Conservation (phyloP, 2,329 filamentous ascomycete genomes). For the Eutypella sp. region DNA sequence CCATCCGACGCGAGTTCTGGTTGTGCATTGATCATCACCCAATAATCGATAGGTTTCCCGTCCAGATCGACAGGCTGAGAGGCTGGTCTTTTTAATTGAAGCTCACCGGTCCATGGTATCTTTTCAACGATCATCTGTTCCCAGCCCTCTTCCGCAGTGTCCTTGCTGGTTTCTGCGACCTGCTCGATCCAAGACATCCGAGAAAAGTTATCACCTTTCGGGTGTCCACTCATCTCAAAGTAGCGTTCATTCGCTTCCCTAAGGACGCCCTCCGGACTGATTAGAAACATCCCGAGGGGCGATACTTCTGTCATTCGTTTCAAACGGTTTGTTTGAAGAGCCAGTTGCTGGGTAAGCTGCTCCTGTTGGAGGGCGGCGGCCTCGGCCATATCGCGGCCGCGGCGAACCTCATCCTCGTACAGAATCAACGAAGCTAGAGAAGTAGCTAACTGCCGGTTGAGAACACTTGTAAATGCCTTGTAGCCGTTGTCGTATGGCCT, state of each 20-base stretch:
- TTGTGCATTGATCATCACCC: slow-evolving; percentile 36
- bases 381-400: slow-evolving; percentile 34
- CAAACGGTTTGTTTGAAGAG: slow-evolving; percentile 31
- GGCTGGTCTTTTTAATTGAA: slow-evolving; percentile 34
- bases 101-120: slow-evolving; percentile 33
- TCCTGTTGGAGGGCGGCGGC: slow-evolving; percentile 29
- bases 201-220: slow-evolving; percentile 26
- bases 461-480: slow-evolving; percentile 46
- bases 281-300: slow-evolving; percentile 33
- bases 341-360: slow-evolving; percentile 28
- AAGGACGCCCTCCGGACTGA: slow-evolving; percentile 34
- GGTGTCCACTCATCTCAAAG: slow-evolving; percentile 41
- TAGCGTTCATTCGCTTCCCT: slow-evolving; percentile 41
- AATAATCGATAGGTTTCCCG: slow-evolving; percentile 36
- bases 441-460: slow-evolving; percentile 48
- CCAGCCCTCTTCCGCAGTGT: slow-evolving; percentile 33
- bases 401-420: slow-evolving; percentile 59
- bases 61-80: slow-evolving; percentile 27
- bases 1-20: slow-evolving; percentile 29
- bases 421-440: slow-evolving; percentile 60
- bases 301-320: slow-evolving; percentile 33
- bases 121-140: slow-evolving; percentile 27
- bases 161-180: slow-evolving; percentile 30
- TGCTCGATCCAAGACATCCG: slow-evolving; percentile 38
- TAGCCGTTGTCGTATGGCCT: slow-evolving; percentile 61